Base-by-base conservation (phyloP, 441 rosid genomes). In the Breynia disticha region DNA sequence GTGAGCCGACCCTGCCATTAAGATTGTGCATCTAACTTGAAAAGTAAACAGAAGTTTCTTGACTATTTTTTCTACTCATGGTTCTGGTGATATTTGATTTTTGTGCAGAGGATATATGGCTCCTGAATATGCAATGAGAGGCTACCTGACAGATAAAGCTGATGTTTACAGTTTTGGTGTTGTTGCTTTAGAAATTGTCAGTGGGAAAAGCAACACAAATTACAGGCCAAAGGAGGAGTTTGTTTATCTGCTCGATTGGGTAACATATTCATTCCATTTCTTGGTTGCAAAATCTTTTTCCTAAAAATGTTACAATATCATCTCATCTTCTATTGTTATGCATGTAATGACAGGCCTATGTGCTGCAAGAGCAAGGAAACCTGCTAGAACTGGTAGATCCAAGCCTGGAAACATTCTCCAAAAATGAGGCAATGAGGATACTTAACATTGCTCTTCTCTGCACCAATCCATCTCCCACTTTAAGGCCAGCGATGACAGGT, bases 121-220 rank as follows among this genome's bases (percentile, higher is more conserved):
- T 61, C 96, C 94, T 20, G 94, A 87, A 56, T 87, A 82, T 60
- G 90, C 88, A 50, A 84, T 84, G 96, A 83, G 96, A 61, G 96
- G 94, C 52, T 84, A 87, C 68, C 72, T 87, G 75, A 87, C 96
- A 1, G 88, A 84, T 50, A 88, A 88, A 65, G 95, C 96, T 0
- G 96, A 88, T 61, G 89, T 88, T 37, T 88, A 88, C 57, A 88
- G 97, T 68, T 85, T 88, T 24, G 97, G 97, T 11, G 68, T 85
- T 4, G 91, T 83, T 19, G 71, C 70, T 57, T 56, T 88, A 38
- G 97, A 88, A 64, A 70, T 83, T 19, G 84, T 84, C 21, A 82
- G 90, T 7, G 95, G 95, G 57, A 75, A 73, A 73, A 76, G 90
- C 76, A 86, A 85, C 80, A 79, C 90, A 1, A 83, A 76, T 73